Percentiles rank a stretch among this genome's conserved stretches.
Evolutionary conservation across 2,329 filamentous ascomycete species (phyloP).

Genomic region (Ophiostoma ulmi): DNA sequence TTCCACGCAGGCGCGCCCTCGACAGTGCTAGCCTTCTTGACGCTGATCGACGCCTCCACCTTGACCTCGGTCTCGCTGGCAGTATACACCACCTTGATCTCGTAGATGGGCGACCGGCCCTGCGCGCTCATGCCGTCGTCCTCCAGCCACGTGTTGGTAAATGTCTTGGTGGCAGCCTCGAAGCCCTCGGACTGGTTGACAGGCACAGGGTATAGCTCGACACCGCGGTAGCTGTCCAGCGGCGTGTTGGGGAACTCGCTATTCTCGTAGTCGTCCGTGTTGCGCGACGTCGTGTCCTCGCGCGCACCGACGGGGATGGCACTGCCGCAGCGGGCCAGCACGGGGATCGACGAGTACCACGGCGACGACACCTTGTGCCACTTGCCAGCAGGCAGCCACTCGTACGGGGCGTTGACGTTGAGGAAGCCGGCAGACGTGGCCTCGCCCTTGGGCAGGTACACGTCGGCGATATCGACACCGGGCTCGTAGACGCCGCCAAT

Average conservation of each 20-base stretch:
- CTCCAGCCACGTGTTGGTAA: slow-evolving; percentile 32
- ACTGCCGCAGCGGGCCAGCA: slow-evolving; percentile 33
- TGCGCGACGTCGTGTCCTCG: slow-evolving; percentile 25
- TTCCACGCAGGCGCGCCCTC: slow-evolving; percentile 25
- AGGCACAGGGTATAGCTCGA: slow-evolving; percentile 36
- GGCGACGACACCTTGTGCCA: slow-evolving; percentile 34
- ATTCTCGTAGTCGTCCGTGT: slow-evolving; percentile 30
- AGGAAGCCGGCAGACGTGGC: slow-evolving; percentile 47
- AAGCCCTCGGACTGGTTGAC: slow-evolving; percentile 6
- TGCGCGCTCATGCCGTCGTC: slow-evolving; percentile 33
- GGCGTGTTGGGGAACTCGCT: slow-evolving; percentile 30
- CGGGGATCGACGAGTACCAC: slow-evolving; percentile 34
- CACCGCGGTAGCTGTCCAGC: slow-evolving; percentile 34
- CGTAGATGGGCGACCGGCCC: slow-evolving; percentile 30
- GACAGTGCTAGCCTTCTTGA: neutral
- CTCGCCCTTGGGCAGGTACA: slow-evolving; percentile 56
- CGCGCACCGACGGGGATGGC: slow-evolving; percentile 35
- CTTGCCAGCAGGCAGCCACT: slow-evolving; percentile 40
- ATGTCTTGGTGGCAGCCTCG: slow-evolving; percentile 22
- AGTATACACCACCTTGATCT: slow-evolving; percentile 29
- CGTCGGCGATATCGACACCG: slow-evolving; percentile 46
- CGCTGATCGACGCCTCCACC: slow-evolving; percentile 8
- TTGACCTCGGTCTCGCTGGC: slow-evolving; percentile 25
- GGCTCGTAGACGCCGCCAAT: slow-evolving; percentile 64
- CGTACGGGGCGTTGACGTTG: slow-evolving; percentile 53